These are phyloP conservation scores for Diaporthe vaccinii DNA, from an alignment of 2,329 filamentous ascomycete genomes.

Conservation along the genomic window DNA sequence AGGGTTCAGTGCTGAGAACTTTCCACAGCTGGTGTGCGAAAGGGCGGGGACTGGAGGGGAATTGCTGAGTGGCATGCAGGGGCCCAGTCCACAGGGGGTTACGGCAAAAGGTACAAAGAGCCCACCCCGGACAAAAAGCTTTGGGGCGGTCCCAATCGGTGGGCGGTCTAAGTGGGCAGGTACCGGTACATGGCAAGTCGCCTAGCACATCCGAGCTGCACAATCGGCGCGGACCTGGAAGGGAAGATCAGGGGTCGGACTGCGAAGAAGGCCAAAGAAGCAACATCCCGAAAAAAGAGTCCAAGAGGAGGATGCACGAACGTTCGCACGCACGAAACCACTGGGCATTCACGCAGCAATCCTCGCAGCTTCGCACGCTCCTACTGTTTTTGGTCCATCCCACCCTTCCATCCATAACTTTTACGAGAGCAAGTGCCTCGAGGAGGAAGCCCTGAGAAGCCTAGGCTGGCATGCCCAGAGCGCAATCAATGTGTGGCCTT, in stretches of 20 bases:
- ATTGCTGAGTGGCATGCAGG: slow-evolving; percentile 40
- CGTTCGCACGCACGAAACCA: not conserved
- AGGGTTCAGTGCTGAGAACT: slow-evolving; percentile 29
- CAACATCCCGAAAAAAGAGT: not conserved
- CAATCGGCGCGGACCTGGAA: slow-evolving; percentile 3
- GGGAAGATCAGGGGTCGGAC: slow-evolving; percentile 23
- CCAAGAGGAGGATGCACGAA: slow-evolving; percentile 5
- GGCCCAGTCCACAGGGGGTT: slow-evolving; percentile 18
- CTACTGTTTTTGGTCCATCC: not conserved
- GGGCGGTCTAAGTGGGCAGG: slow-evolving; percentile 30
- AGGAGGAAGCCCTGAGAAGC: not conserved
- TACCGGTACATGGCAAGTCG: slow-evolving; percentile 35
- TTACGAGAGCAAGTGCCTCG: slow-evolving; percentile 23
- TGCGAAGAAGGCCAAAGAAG: slow-evolving; percentile 21
- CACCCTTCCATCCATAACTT: not conserved
- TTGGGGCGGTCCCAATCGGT: slow-evolving; percentile 41
- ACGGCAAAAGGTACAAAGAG: slow-evolving; percentile 28
- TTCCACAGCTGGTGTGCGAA: slow-evolving; percentile 27
- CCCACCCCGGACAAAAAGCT: slow-evolving; percentile 37
- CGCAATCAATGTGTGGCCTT: not conserved
- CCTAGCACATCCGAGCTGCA: slow-evolving; percentile 23
- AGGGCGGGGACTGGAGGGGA: slow-evolving; percentile 35
- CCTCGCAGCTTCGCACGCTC: not conserved
- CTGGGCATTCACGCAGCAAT: not conserved
- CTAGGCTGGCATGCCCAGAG: not conserved